A percentile compares a stretch with the other conserved stretches of the same genome.
Conservation (phyloP, 129 eudicot genomes). For the Tanacetum coccineum region DNA sequence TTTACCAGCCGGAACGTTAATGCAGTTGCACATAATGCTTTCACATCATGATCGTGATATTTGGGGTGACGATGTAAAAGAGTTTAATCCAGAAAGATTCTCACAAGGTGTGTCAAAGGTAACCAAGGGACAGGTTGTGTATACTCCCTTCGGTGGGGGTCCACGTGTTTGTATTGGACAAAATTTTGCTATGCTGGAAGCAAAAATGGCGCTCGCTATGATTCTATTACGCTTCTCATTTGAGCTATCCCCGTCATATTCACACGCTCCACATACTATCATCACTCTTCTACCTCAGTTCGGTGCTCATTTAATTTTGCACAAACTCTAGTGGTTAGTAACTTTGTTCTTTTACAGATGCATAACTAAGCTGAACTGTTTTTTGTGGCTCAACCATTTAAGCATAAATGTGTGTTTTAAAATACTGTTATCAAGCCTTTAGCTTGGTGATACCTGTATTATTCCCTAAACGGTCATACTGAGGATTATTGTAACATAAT, state of each 20-base stretch:
- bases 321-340: neutral
- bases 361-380: neutral
- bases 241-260: neutral
- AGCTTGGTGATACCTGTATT: too few species aligned
- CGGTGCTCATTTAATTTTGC: constrained; percentile 1
- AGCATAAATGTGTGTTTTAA: neutral
- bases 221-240: constrained; percentile 5
- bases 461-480: too few species aligned
- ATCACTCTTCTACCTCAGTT: constrained; percentile 8
- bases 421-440: too few species aligned
- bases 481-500: neutral
- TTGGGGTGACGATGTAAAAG: constrained; percentile 31
- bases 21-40: constrained; percentile 10
- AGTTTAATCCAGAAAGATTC: constrained; percentile 17
- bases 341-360: neutral
- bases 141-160: constrained; percentile 6
- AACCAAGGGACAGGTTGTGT: constrained; percentile 8
- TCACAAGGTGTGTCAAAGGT: constrained; percentile 3
- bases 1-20: constrained; percentile 1
- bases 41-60: constrained; percentile 12
- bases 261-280: constrained; percentile 13
- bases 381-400: neutral
- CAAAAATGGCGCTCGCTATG: constrained; percentile 2
- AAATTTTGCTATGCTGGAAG: constrained; percentile 12
- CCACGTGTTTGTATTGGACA: constrained; percentile 12